Evolutionary conservation across 805 yeast species (phyloP).

Genomic region (Alloascoidea hylecoeti): DNA sequence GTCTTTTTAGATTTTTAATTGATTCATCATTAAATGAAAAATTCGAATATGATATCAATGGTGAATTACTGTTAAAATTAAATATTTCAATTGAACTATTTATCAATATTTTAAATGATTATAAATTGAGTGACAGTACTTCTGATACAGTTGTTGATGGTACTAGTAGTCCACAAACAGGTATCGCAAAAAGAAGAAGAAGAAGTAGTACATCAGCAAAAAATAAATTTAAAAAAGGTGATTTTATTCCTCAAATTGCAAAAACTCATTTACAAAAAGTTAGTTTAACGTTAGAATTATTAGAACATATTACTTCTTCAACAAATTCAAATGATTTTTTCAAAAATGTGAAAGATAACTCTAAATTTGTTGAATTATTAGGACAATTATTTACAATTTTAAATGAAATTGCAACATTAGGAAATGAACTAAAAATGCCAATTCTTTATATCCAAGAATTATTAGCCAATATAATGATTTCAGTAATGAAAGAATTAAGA

Average conservation of each 20-base stretch:
- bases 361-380: conserved; percentile 13
- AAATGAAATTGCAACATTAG: conserved; percentile 39
- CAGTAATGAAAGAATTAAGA: conserved; percentile 13
- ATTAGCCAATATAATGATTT: conserved; percentile 72
- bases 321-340: background rate
- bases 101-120: conserved; percentile 30
- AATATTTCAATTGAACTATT: background rate
- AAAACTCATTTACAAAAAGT: conserved; percentile 64
- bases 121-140: conserved; percentile 35
- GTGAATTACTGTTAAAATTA: background rate
- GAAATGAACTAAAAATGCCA: conserved; percentile 84
- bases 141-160: conserved; percentile 15
- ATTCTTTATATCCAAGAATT: conserved; percentile 86
- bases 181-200: conserved; percentile 64
- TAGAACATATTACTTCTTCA: conserved; percentile 32
- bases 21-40: conserved; percentile 33
- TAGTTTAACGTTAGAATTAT: conserved; percentile 65
- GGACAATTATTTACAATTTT: conserved; percentile 19
- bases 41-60: conserved; percentile 26
- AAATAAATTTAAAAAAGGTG: conserved; percentile 54
- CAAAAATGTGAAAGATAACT: conserved; percentile 12
- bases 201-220: conserved; percentile 51
- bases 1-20: conserved; percentile 43
- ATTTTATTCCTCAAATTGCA: conserved; percentile 62
- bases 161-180: conserved; percentile 11